Percentiles rank a stretch among this genome's conserved stretches.
These are phyloP conservation scores for Colletotrichum lindemuthianum DNA, from an alignment of 2,329 filamentous ascomycete genomes.

Conservation along the genomic window DNA sequence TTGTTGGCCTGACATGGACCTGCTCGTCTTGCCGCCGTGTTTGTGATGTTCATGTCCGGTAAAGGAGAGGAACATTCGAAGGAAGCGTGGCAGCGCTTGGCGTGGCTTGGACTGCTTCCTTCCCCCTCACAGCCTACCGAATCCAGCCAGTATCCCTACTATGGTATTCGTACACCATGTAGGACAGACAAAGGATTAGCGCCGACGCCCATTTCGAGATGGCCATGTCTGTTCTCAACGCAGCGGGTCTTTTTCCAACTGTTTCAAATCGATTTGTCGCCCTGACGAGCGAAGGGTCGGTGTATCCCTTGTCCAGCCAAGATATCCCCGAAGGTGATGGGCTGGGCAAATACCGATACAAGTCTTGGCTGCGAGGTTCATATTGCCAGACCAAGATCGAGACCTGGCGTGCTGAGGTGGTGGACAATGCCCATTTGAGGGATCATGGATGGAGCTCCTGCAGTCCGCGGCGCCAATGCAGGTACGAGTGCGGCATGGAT, in stretches of 20 bases:
- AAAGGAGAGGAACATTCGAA: conserved; percentile 1
- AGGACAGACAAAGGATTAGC: too few relatives aligned
- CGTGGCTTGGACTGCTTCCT: neutral
- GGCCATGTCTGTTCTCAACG: conserved; percentile 25
- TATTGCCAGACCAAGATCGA: neutral
- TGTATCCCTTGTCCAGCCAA: neutral
- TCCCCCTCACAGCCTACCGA: too few relatives aligned
- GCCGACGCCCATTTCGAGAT: too few relatives aligned
- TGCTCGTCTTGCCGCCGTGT: neutral
- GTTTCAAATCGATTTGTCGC: conserved; percentile 5
- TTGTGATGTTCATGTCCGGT: neutral
- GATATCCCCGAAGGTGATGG: neutral
- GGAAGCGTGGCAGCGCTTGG: conserved; percentile 20
- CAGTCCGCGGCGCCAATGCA: neutral
- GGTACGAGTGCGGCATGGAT: neutral
- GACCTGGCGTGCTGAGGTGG: neutral
- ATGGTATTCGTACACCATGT: too few relatives aligned
- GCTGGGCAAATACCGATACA: conserved; percentile 9
- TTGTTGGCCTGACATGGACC: neutral
- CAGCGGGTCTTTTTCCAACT: conserved; percentile 12
- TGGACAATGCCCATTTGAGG: neutral
- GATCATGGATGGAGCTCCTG: neutral
- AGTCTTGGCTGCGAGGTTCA: conserved; percentile 3
- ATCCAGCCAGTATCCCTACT: too few relatives aligned
- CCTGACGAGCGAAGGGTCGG: neutral